Evolutionary conservation across 2,329 filamentous ascomycete genomes (phyloP).

Genomic region (Diaporthe sp.): DNA sequence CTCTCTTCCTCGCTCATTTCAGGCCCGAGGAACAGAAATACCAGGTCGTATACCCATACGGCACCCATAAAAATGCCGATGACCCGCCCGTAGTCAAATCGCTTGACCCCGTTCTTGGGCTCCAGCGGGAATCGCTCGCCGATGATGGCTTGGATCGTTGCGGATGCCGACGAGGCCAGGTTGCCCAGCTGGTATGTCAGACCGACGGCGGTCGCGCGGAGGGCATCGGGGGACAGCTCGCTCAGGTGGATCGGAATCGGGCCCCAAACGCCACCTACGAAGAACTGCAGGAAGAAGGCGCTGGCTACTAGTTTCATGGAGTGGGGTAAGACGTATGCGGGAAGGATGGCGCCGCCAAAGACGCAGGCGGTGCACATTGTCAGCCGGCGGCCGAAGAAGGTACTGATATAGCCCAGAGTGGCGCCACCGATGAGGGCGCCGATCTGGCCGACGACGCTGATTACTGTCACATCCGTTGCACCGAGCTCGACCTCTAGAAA

Average conservation of each 20-base stretch:
- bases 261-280: conserved; percentile 81
- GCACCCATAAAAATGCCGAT: conserved; percentile 93
- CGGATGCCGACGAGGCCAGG: conserved; percentile 76
- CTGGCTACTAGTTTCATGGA: conserved; percentile 77
- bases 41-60: conserved; percentile 73
- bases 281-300: conserved; percentile 87
- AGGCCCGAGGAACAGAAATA: conserved; percentile 73
- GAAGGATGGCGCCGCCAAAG: conserved; percentile 80
- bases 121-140: conserved; percentile 81
- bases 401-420: conserved; percentile 74
- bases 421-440: conserved; percentile 77
- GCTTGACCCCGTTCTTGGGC: conserved; percentile 59
- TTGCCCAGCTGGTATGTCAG: conserved; percentile 84
- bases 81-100: conserved; percentile 84
- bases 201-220: conserved; percentile 81
- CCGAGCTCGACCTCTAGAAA: conserved; percentile 62
- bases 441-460: conserved; percentile 78
- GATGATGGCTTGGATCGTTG: conserved; percentile 81
- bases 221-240: conserved; percentile 78
- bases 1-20: conserved; percentile 53
- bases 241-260: conserved; percentile 82
- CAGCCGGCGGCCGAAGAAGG: conserved; percentile 77
- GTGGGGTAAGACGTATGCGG: conserved; percentile 82
- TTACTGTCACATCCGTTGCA: conserved; percentile 72
- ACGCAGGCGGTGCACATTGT: conserved; percentile 75